Evolutionary conservation across 148 eudicot species (phyloP).

Genomic region (Vaccinium myrtillus): DNA sequence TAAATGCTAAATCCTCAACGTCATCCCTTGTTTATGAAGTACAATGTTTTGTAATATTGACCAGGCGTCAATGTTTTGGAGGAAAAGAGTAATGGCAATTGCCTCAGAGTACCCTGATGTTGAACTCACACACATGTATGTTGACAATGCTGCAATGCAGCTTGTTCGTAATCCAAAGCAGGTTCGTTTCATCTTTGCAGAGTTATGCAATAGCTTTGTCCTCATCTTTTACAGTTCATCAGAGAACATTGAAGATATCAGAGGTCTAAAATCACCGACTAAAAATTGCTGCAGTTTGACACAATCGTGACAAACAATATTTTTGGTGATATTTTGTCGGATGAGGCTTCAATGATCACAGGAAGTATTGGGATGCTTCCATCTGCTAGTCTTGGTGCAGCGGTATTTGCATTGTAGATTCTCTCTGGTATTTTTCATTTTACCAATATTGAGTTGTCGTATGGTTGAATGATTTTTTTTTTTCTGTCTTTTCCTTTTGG

Average conservation of each 20-base stretch:
- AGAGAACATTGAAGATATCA: neutral
- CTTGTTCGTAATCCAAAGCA: conserved; percentile 94
- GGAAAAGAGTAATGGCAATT: conserved; percentile 66
- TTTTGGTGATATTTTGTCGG: conserved; percentile 93
- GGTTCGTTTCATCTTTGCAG: conserved; percentile 30
- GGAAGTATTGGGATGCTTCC: conserved; percentile 99
- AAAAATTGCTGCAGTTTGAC: conserved; percentile 67
- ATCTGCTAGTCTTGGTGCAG: conserved; percentile 83
- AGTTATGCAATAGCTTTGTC: neutral
- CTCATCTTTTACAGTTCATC: neutral
- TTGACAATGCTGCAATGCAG: conserved; percentile 99
- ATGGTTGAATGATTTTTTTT: neutral
- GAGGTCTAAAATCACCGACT: neutral
- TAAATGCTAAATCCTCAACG: neutral
- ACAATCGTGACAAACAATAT: conserved; percentile 93
- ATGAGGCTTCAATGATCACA: conserved; percentile 93
- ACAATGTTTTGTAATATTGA: neutral
- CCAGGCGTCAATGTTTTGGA: conserved; percentile 98
- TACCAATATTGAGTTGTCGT: conserved; percentile 4
- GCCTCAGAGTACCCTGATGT: conserved; percentile 89
- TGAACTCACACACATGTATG: conserved; percentile 96
- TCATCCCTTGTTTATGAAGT: neutral
- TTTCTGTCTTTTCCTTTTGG: neutral
- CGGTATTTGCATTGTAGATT: conserved; percentile 38
- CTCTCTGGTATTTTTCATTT: neutral